Evolutionary conservation across 306 rosid genomes (phyloP).

Genomic region (cucumber (Cucumis sativus)): DNA sequence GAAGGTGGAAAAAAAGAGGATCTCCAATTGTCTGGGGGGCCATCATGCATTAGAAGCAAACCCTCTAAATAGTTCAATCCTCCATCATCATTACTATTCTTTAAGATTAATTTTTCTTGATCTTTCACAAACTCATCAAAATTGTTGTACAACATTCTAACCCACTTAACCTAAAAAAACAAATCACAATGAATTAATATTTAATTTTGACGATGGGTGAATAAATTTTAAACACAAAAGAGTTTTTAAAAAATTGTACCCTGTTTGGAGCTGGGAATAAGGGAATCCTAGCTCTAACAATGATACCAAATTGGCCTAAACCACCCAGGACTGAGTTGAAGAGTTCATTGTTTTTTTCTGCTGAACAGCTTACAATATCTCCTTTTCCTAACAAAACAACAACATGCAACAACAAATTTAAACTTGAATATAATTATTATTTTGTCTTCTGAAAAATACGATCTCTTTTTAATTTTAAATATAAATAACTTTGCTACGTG

Average conservation of each 20-base stretch:
- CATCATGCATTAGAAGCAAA: constrained; percentile 52
- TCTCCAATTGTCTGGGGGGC: constrained; percentile 74
- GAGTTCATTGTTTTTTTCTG: constrained; percentile 26
- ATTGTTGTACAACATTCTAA: constrained; percentile 40
- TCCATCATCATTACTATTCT: constrained; percentile 6
- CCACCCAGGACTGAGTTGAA: constrained; percentile 79
- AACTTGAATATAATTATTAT: too few relatives aligned
- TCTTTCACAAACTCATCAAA: constrained; percentile 41
- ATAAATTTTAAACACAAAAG: too few relatives aligned
- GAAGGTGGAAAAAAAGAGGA: constrained; percentile 79
- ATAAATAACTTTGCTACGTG: too few relatives aligned
- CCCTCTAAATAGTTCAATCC: constrained; percentile 78
- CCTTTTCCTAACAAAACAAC: constrained; percentile 37
- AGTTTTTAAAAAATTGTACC: constrained; percentile 16
- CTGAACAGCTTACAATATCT: constrained; percentile 54
- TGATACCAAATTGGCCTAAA: constrained; percentile 84
- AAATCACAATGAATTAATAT: too few relatives aligned
- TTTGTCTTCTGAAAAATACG: too few relatives aligned
- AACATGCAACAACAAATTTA: not conserved
- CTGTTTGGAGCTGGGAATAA: constrained; percentile 49
- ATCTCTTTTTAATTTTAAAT: too few relatives aligned
- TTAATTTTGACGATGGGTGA: not conserved
- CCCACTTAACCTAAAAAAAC: constrained; percentile 50
- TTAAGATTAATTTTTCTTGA: constrained; percentile 53
- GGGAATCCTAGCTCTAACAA: constrained; percentile 79